Conservation (phyloP, 768 basidiomycete genomes). For the Amanita molliuscula region DNA sequence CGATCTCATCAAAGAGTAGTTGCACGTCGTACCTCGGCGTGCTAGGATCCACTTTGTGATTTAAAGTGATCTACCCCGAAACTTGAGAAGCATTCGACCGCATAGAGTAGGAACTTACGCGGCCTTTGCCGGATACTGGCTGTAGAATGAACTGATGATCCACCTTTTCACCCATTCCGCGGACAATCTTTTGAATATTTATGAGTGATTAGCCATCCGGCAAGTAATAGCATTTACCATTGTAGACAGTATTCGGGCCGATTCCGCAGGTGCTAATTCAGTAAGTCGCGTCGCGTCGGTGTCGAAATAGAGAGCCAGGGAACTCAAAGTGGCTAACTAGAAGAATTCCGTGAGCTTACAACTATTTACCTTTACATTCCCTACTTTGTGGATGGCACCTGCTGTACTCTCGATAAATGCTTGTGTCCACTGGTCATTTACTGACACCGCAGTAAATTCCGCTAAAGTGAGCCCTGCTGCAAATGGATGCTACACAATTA, state of each 20-base stretch:
- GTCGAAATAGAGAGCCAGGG: constrained; percentile 89
- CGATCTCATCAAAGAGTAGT: constrained; percentile 87
- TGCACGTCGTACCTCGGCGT: constrained; percentile 83
- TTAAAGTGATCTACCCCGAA: constrained; percentile 60
- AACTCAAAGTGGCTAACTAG: constrained; percentile 78
- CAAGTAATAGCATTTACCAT: constrained; percentile 38
- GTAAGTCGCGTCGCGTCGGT: constrained; percentile 81
- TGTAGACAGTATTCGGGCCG: constrained; percentile 59
- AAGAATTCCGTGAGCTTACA: constrained; percentile 4
- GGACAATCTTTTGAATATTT: constrained; percentile 26
- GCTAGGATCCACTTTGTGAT: constrained; percentile 61
- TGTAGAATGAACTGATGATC: constrained; percentile 90
- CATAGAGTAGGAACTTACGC: constrained; percentile 35
- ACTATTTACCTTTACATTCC: constrained; percentile 1
- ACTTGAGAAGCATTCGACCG: constrained; percentile 4
- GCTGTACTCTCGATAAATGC: constrained; percentile 88
- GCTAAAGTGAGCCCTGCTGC: constrained; percentile 84
- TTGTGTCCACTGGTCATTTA: constrained; percentile 79
- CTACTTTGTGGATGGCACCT: constrained; percentile 83
- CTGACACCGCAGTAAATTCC: constrained; percentile 82
- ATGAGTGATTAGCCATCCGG: background rate
- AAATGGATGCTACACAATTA: constrained; percentile 76
- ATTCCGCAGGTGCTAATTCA: constrained; percentile 52
- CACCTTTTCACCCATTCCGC: constrained; percentile 32
- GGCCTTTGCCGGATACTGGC: constrained; percentile 92